phyloP scores from a whole-genome alignment of 371 early-diverging fungal species.

The Mortierella sp. region DNA sequence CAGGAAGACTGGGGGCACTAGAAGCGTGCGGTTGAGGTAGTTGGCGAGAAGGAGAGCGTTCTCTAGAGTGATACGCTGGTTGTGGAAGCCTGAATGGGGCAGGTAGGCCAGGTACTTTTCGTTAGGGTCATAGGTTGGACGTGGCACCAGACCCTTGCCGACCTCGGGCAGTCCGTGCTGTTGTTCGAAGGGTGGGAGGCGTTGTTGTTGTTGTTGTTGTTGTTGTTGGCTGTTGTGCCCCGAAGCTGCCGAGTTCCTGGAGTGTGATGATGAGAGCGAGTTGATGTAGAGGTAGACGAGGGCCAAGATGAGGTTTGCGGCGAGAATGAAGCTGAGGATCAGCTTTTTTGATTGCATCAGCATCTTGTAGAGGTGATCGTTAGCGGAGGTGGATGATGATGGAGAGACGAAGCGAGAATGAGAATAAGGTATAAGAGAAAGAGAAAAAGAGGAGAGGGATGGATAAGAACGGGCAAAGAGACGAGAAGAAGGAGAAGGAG shows the following conservation, averaged over 20 bases:
- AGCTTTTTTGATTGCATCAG: conserved; percentile 37
- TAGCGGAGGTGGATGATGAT: neutral
- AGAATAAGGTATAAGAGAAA: neutral
- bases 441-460: conserved; percentile 1
- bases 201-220: neutral
- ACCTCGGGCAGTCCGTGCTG: neutral
- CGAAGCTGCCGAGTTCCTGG: neutral
- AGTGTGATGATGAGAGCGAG: conserved; percentile 15
- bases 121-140: conserved; percentile 33
- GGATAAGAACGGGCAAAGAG: neutral
- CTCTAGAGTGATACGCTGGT: conserved; percentile 72
- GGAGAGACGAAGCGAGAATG: neutral
- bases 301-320: conserved; percentile 32
- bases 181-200: neutral
- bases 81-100: conserved; percentile 71
- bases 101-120: conserved; percentile 67
- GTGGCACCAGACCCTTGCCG: conserved; percentile 31
- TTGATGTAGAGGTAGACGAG: conserved; percentile 32
- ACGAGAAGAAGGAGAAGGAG: neutral
- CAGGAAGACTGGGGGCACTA: conserved; percentile 71
- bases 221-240: neutral
- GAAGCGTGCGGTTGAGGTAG: conserved; percentile 70
- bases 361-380: conserved; percentile 22
- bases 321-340: conserved; percentile 35
- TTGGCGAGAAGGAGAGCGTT: conserved; percentile 71